phyloP scores from a whole-genome alignment of 225 moss, liverwort and hornwort species.

The Ulota crispa region DNA sequence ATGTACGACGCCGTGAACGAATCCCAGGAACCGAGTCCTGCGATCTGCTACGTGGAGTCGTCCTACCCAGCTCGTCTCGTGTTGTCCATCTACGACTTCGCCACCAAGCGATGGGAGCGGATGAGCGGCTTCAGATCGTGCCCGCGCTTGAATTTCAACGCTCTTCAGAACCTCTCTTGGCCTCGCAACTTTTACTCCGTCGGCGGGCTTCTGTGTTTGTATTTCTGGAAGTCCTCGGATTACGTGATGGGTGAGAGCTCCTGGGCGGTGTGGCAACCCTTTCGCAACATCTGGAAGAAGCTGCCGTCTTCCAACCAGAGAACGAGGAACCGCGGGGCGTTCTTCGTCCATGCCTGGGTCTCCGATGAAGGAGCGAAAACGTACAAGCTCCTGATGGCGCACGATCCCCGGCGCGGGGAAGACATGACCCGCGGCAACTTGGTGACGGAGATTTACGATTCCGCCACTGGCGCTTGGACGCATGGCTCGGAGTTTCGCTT shows the following conservation, averaged over 20 bases:
- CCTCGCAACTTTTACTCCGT: conserved; percentile 17
- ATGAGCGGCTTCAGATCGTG: conserved; percentile 16
- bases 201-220: conserved; percentile 27
- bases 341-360: conserved; percentile 24
- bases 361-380: conserved; percentile 8
- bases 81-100: conserved; percentile 24
- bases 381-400: conserved; percentile 31
- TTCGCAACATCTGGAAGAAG: conserved; percentile 26
- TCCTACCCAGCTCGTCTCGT: conserved; percentile 16
- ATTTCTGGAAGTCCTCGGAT: conserved; percentile 3
- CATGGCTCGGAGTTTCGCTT: not conserved
- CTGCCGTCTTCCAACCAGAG: conserved; percentile 7
- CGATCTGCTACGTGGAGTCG: conserved; percentile 30
- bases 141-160: not conserved
- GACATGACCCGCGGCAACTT: conserved; percentile 5
- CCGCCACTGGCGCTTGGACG: conserved; percentile 16
- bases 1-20: conserved; percentile 22
- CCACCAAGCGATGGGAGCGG: conserved; percentile 11
- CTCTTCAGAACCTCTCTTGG: not conserved
- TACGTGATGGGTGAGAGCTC: conserved; percentile 4
- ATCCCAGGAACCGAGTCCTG: not conserved
- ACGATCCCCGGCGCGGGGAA: conserved; percentile 10
- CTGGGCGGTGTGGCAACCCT: conserved; percentile 28
- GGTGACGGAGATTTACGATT: conserved; percentile 34
- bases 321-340: not conserved